Evolutionary conservation across 2,329 filamentous ascomycete genomes (phyloP), one percentile per base, ranked within the genome.

Genomic region (Aspergillus sp.): DNA sequence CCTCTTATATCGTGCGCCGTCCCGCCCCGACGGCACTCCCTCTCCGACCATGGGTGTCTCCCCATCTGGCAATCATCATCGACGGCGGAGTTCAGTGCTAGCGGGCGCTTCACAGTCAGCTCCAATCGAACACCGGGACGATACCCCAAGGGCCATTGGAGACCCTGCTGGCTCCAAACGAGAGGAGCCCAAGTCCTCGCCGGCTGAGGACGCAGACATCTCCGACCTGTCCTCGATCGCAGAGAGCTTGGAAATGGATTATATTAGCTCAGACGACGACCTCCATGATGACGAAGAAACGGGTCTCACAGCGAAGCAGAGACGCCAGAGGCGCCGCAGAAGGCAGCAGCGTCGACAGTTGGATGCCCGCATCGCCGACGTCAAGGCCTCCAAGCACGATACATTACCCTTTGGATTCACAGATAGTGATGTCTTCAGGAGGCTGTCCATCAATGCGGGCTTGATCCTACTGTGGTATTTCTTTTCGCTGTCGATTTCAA

Each of bases 401-500:
- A 67, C 87, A 87, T 77, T 88, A 19, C 61, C 66, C 53, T 32
- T 72, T 48, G 64, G 87, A 70, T 80, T 91, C 71, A 91, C 91
- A 6, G 90, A 95, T 77, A 84, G 87, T 73, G 88, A 84, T 69
- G 85, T 98, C 41, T 64, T 91, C 52, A 88, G 81, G 73, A 87
- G 83, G 59, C 80, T 93, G 58, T 73, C 88, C 59, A 80, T 93
- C 71, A 97, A 98, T 75, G 84, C 83, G n/a, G 71, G 84, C n/a
- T 80, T 99, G 66, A 96, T 98, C 65, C 84, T 85, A 23, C 77
- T 96, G 64, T 99, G 95, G 94, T 95, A 91, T 73, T 80, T 92
- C 41, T 98, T 98, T 77, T 97, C 93, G 17, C 85, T 98, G 66
- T 92, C 91, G 53, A 96, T 96, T 74, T 96, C 92, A 63, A 84